Conservation (phyloP, 768 basidiomycete species). For the Lactarius sp. region DNA sequence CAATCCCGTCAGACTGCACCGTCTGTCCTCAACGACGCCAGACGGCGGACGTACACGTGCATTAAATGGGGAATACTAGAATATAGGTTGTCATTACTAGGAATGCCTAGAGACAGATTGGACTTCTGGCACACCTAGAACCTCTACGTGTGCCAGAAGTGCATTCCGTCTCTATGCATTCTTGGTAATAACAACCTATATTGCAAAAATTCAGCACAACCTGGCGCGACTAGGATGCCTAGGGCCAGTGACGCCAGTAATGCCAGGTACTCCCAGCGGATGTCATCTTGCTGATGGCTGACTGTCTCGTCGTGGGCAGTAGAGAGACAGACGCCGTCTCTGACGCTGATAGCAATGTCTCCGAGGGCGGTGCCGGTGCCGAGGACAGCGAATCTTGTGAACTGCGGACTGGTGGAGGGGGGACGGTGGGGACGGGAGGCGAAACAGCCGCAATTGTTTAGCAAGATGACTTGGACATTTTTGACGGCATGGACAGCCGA, state of each 20-base stretch:
- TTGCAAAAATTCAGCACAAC: too few species aligned
- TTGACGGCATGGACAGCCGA: slow-evolving; percentile 47
- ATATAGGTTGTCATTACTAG: too few species aligned
- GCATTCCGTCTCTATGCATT: too few species aligned
- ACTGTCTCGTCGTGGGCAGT: not conserved
- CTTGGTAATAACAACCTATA: too few species aligned
- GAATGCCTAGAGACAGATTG: too few species aligned
- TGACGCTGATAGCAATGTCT: not conserved
- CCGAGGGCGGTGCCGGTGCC: not conserved
- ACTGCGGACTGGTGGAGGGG: slow-evolving; percentile 14
- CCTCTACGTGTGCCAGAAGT: too few species aligned
- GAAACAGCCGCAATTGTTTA: slow-evolving; percentile 27
- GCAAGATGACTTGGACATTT: slow-evolving; percentile 38
- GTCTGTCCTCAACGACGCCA: slow-evolving; percentile 16
- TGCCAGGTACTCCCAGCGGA: too few species aligned
- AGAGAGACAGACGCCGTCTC: not conserved
- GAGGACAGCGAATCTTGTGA: slow-evolving; percentile 16
- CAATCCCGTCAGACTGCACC: slow-evolving; percentile 31
- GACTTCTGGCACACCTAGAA: too few species aligned
- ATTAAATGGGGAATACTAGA: too few species aligned
- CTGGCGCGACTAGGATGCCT: too few species aligned
- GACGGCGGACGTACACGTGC: slow-evolving; percentile 24
- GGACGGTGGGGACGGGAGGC: slow-evolving; percentile 32
- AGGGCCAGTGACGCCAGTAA: too few species aligned
- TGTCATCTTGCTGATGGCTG: too few species aligned